Evolutionary conservation across 2,329 filamentous ascomycete species (phyloP).

Genomic region (Cryphonectria nitschkei): DNA sequence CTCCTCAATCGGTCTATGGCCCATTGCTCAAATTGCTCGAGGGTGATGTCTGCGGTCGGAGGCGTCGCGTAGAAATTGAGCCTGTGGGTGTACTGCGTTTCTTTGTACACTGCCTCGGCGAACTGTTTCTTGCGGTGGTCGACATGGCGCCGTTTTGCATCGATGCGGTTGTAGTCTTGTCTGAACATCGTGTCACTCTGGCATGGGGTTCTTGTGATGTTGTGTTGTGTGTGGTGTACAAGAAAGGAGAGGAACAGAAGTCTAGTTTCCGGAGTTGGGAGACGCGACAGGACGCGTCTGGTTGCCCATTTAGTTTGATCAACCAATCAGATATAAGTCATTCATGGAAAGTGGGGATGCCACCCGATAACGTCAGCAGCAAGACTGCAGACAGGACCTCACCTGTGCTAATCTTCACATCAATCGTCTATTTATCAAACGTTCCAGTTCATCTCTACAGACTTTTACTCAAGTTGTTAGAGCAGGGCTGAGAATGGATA

Average conservation of each 20-base stretch:
- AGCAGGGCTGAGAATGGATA: background rate
- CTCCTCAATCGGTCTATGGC: slow-evolving; percentile 88
- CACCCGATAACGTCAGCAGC: slow-evolving; percentile 5
- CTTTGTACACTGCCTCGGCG: slow-evolving; percentile 73
- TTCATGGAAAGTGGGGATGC: background rate
- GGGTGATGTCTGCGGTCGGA: slow-evolving; percentile 89
- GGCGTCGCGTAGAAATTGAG: slow-evolving; percentile 91
- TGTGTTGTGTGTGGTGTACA: background rate
- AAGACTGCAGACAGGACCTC: background rate
- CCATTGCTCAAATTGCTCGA: slow-evolving; percentile 99
- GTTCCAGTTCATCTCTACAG: background rate
- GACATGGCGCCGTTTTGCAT: slow-evolving; percentile 74
- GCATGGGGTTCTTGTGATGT: background rate
- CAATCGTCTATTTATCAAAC: background rate
- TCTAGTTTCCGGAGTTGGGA: slow-evolving; percentile 21
- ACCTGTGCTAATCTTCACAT: background rate
- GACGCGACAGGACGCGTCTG: slow-evolving; percentile 34
- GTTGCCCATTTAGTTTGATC: slow-evolving; percentile 30
- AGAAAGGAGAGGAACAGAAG: background rate
- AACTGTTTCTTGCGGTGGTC: slow-evolving; percentile 89
- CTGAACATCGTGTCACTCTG: slow-evolving; percentile 47
- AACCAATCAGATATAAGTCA: slow-evolving; percentile 27
- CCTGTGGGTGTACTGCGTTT: slow-evolving; percentile 79
- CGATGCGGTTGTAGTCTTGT: slow-evolving; percentile 57
- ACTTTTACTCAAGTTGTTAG: background rate